Evolutionary conservation across 2,329 filamentous ascomycete species (phyloP).

Genomic region (Neodidymelliopsis sp.): DNA sequence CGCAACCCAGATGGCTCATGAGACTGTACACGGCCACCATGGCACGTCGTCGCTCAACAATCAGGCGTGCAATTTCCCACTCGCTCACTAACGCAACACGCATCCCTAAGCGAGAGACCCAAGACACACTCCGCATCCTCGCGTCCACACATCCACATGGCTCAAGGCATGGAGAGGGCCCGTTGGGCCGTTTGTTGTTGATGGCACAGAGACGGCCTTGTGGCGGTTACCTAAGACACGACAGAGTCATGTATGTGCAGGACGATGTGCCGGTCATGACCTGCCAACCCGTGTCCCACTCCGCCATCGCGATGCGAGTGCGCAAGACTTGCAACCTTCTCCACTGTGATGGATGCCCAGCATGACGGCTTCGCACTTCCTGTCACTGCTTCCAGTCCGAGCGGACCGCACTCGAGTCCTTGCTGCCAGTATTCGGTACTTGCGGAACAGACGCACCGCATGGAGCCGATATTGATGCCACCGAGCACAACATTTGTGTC

Average conservation of each 20-base stretch:
- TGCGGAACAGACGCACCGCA: constrained; percentile 27
- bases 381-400: constrained; percentile 18
- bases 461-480: constrained; percentile 41
- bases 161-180: constrained; percentile 11
- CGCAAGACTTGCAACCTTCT: constrained; percentile 24
- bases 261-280: constrained; percentile 16
- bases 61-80: constrained; percentile 19
- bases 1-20: constrained; percentile 15
- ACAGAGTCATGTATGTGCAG: constrained; percentile 11
- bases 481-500: constrained; percentile 38
- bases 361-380: constrained; percentile 14
- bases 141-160: too few species aligned
- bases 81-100: constrained; percentile 1
- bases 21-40: constrained; percentile 4
- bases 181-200: constrained; percentile 18
- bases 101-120: constrained; percentile 4
- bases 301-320: constrained; percentile 20
- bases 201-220: constrained; percentile 4
- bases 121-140: constrained; percentile 11
- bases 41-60: constrained; percentile 20
- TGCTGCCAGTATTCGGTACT: constrained; percentile 16
- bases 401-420: constrained; percentile 20
- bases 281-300: constrained; percentile 14
- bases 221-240: constrained; percentile 20
- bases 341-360: constrained; percentile 34